These are phyloP conservation scores for Globisporangium irregulare DNA, from an alignment of 352 stramenopile species.

Conservation along the genomic window DNA sequence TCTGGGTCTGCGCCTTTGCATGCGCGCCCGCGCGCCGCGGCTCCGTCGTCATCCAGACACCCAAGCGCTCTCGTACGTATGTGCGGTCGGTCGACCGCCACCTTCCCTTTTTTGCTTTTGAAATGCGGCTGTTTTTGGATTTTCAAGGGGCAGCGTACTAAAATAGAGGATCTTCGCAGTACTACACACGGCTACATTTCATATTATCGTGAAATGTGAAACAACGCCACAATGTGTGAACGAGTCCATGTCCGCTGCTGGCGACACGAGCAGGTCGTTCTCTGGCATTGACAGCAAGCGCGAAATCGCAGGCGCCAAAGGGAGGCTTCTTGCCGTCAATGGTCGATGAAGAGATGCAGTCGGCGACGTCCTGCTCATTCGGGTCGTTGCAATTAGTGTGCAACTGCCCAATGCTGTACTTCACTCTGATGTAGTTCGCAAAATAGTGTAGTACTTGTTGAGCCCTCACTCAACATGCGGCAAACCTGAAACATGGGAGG, in stretches of 20 bases:
- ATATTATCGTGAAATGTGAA: no score
- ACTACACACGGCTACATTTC: background rate
- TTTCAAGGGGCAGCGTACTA: slow-evolving; percentile 2
- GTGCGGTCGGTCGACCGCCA: background rate
- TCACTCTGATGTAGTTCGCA: background rate
- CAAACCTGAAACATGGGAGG: no score
- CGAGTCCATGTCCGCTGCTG: no score
- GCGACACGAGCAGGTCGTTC: no score
- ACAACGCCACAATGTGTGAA: no score
- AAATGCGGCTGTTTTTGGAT: background rate
- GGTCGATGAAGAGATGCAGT: no score
- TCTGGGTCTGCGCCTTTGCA: background rate
- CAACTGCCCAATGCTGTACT: no score
- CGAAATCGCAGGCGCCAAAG: no score
- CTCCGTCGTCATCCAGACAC: slow-evolving; percentile 5
- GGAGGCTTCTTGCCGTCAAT: no score
- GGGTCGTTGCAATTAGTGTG: no score
- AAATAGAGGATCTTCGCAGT: background rate
- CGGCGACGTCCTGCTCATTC: no score
- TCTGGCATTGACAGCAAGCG: no score
- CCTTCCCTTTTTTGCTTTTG: background rate
- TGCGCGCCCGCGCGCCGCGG: background rate
- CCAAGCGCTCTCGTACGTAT: background rate
- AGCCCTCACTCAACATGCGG: background rate
- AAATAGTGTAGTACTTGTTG: background rate